Percentiles rank a stretch among this genome's conserved stretches.
Conservation (phyloP, 2,329 filamentous ascomycete species). For the Akanthomyces uredinophilus region DNA sequence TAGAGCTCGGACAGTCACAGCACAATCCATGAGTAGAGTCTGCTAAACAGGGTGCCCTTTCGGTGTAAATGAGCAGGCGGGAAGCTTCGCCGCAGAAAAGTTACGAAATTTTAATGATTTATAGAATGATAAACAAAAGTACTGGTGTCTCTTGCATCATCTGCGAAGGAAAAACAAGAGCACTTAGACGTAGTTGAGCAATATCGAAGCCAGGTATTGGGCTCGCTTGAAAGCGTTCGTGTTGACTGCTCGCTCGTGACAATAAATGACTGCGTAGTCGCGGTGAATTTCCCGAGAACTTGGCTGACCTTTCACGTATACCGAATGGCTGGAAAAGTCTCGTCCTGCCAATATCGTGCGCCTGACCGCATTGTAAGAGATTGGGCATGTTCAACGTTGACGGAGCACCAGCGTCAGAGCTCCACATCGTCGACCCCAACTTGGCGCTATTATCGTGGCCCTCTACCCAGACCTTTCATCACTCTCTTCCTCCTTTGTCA, state of each 20-base stretch:
- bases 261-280: neutral
- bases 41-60: neutral
- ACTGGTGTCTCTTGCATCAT: neutral
- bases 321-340: neutral
- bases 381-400: neutral
- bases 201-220: too few species aligned
- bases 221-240: too few species aligned
- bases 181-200: neutral
- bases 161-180: neutral
- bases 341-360: too few species aligned
- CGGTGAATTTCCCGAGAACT: neutral
- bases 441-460: neutral
- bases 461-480: neutral
- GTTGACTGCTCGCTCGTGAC: neutral
- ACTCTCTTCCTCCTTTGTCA: neutral
- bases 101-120: neutral
- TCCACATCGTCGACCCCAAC: neutral
- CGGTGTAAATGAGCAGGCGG: neutral
- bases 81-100: neutral
- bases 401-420: neutral
- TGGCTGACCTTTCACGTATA: neutral
- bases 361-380: neutral
- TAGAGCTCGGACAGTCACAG: neutral
- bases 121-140: slow-evolving; percentile 1
- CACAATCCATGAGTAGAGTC: neutral